Base-by-base conservation (phyloP, 2,329 filamentous ascomycete species). In the Arthrobotrys sinensis region DNA sequence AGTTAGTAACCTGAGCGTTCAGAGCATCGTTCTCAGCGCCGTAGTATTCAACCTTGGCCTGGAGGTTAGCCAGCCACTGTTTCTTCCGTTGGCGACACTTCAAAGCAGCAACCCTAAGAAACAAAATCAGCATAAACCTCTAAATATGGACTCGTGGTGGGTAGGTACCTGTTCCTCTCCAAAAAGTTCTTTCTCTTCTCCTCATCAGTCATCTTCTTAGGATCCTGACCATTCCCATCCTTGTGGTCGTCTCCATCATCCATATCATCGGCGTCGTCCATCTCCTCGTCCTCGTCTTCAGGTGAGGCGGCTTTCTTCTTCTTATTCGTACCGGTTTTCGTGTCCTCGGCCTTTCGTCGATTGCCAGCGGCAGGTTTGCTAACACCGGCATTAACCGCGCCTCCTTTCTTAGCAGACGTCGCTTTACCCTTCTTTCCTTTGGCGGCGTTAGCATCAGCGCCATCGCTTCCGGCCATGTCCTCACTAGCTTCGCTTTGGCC, bases 21-120 rank as follows among this genome's bases (percentile, higher is more conserved):
- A 99, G 88, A 0, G 90, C 90, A 83, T 99, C 96, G 80, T 98
- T 98, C 85, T 99, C 96, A 0, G 88, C 91, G 80, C 92, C 94
- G 83, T 94, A 98, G 81, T 97, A 88, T 84, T 99, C 96, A 14
- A 98, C 95, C 85, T 98, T 98, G 70, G 90, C 90, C 84, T 99
- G 96, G 0, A 99, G 88, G 81, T 97, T 98, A 36, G 93, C 92
- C 73, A 98, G 89, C 96, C 96, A 99, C 84, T 98, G 96, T 88
- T 99, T 99, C 88, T 99, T 99, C 19, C 96, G 90, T 85, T 99
- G 96, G 79, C 96, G 92, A 85, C 96, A 99, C 84, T 99, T 99
- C 76, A 99, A 87, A 2, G 96, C 96, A 80, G 96, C 96, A 80
- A 99, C 94, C 83, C 96, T 97, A 80, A 21, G 24, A 48, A 24